Base-by-base conservation (phyloP, 305 asterid species). In the Rubia peregrina region DNA sequence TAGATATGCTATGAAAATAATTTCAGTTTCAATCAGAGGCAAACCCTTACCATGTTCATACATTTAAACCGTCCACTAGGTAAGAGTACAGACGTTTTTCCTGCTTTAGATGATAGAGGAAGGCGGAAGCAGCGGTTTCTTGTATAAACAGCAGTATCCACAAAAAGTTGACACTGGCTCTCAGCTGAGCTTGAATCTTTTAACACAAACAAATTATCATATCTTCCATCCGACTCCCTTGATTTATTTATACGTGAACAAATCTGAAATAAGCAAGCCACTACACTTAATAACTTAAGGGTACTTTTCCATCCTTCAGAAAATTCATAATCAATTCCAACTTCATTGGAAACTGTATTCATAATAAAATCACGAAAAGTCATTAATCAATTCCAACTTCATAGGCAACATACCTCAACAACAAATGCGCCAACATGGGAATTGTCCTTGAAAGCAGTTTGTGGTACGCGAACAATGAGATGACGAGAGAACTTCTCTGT, bases 71-170 rank as follows among this genome's bases (percentile, higher is more conserved):
- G 96, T 43, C 97, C 93, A 84, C 87, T 93, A 26, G 98, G 96
- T 51, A 86, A 62, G 78, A 93, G 98, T 80, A 88, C 69, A 38
- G 95, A 89, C 63, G 65, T 85, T 80, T 91, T 93, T 84, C 97
- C 93, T 53, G 98, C 96, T 87, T 93, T 93, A 41, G 97, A 90
- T 67, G 98, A 93, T 69, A 93, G 83, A 65, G 85, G 89, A 69
- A 93, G 83, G 78, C 98, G 91, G 81, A 93, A 93, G 82, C 96
- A 91, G 67, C 98, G 97, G 71, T 93, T 93, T 84, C 98, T 86
- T 63, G 97, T 51, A 82, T 93, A 93, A 72, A 93, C 98, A 65
- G 98, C 97, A 80, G 91, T 84, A 81, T 93, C 98, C 77, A 93
- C 95, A 78, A 93, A 93, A 74, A 84, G 85, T 38, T 85, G 88